Conservation (phyloP, 441 rosid species). For the Adansonia madagascariensis region DNA sequence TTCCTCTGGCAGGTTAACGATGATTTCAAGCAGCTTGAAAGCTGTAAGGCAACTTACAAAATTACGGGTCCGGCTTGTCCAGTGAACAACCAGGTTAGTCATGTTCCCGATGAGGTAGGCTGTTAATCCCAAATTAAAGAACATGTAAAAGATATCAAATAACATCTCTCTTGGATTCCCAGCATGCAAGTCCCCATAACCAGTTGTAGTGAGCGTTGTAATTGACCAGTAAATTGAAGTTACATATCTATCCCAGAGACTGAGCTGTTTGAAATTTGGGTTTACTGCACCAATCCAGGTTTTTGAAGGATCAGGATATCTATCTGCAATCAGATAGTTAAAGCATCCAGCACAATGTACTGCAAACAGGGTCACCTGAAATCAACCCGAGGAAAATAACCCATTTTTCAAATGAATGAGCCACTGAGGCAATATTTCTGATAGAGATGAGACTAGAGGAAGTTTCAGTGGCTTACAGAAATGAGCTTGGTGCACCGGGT, state of each 20-base stretch:
- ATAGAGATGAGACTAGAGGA: conserved; percentile 15
- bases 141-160: conserved; percentile 72
- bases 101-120: conserved; percentile 77
- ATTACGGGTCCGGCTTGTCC: conserved; percentile 75
- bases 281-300: conserved; percentile 74
- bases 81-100: conserved; percentile 80
- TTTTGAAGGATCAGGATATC: conserved; percentile 60
- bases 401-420: conserved; percentile 17
- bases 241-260: conserved; percentile 63
- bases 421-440: neutral
- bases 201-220: conserved; percentile 70
- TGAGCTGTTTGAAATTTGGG: conserved; percentile 57
- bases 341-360: conserved; percentile 81
- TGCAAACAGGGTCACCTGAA: conserved; percentile 73
- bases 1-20: conserved; percentile 28
- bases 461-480: conserved; percentile 47
- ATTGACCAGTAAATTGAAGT: conserved; percentile 75
- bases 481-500: conserved; percentile 71
- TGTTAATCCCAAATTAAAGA: conserved; percentile 69
- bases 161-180: conserved; percentile 77
- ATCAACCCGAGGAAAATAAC: conserved; percentile 26
- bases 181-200: conserved; percentile 76
- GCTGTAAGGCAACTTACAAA: conserved; percentile 55
- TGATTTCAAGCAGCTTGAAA: conserved; percentile 27
- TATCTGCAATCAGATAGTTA: conserved; percentile 70